Base-by-base conservation (phyloP, 2,329 filamentous ascomycete species). In the Sporothrix sp. region DNA sequence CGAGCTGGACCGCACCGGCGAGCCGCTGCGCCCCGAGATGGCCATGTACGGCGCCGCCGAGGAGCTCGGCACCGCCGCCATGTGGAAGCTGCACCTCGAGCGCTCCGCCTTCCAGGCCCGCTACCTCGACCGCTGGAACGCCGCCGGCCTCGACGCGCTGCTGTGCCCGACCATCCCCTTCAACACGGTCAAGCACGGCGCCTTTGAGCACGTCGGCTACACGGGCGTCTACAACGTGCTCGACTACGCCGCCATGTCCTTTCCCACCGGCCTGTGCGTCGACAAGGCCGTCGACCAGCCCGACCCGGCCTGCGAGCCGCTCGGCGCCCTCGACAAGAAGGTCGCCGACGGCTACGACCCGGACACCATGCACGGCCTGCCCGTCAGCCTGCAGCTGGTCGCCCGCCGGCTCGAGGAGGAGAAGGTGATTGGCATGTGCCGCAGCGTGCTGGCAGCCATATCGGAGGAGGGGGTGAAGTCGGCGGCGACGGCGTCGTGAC, bases 131-230 rank as follows among this genome's bases (percentile, higher is more conserved):
- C 64, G 68, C 2, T 75, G 72, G 72, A 66, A 66, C 30, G 61
- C 59, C 42, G 67, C 68, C 0, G 70, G 68, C 1, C 72, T 83
- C 7, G 83, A 86, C 59, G 79, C 79, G 1, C 71, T 86, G 8
- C 61, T 86, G 1, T 78, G 76, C 46, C 81, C 82, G 0, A 73
- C 70, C 0, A 71, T 69, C 28, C 69, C 72, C 0, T 74, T 69
- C 45, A 66, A 65, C 36, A 65, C 64, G 0, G 66, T 68, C 27
- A 68, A 70, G 59, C 65, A 70, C 40, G 70, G 69, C 4, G 62
- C 62, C 1, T 71, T 73, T 36, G 67, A 63, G 58, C 68, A 74
- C 33, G 72, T 75, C 45, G 71, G 65, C 2, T 75, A 74, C 51
- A 75, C 72, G 0, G 71, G 71, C 3, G 71, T 75, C 0, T 75